These are phyloP conservation scores for Rubroboletus satanas DNA, from an alignment of 768 basidiomycete species.

Conservation along the genomic window DNA sequence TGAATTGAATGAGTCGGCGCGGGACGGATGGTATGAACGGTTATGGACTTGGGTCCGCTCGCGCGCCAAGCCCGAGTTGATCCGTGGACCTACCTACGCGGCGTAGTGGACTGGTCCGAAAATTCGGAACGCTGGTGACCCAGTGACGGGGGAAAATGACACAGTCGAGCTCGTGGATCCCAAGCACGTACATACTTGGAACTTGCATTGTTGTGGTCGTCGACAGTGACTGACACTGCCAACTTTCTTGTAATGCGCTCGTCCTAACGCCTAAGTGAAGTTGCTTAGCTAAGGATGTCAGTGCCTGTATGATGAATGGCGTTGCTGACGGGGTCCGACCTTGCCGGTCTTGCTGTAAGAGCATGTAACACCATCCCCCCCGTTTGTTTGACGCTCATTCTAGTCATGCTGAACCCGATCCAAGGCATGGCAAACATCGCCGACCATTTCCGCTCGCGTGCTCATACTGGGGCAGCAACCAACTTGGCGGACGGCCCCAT, in stretches of 20 bases:
- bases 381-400: not conserved
- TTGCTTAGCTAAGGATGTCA: slow-evolving; percentile 1
- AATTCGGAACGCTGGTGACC: not conserved
- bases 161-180: not conserved
- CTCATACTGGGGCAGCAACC: not conserved
- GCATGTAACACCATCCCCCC: not conserved
- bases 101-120: not conserved
- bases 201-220: not conserved
- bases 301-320: not conserved
- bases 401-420: slow-evolving; percentile 10
- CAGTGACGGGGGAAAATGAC: too few species aligned
- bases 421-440: slow-evolving; percentile 14
- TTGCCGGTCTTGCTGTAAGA: not conserved
- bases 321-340: not conserved
- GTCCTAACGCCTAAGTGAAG: too few species aligned
- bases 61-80: not conserved
- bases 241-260: too few species aligned
- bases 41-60: too few species aligned
- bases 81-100: not conserved
- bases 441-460: slow-evolving; percentile 5
- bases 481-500: slow-evolving; percentile 28
- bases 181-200: not conserved
- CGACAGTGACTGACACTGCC: not conserved
- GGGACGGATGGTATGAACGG: not conserved
- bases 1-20: not conserved